These are phyloP conservation scores for Isabelozyma gotoi DNA, from an alignment of 805 yeast genomes.

Conservation along the genomic window DNA sequence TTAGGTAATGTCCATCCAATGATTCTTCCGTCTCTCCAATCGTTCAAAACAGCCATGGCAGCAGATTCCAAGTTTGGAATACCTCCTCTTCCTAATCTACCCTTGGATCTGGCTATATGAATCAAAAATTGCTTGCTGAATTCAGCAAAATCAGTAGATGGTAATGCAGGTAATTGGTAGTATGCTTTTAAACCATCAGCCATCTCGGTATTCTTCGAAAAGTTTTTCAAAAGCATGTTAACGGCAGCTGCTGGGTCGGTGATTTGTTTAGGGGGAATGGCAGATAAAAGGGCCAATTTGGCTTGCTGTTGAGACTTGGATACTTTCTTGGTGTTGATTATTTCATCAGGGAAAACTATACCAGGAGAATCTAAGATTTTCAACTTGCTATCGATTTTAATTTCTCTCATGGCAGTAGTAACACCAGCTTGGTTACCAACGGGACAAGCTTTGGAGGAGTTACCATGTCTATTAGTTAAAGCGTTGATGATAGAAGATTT, in stretches of 20 bases:
- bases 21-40: conserved; percentile 97
- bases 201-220: conserved; percentile 73
- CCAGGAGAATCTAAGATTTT: conserved; percentile 95
- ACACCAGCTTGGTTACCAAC: conserved; percentile 98
- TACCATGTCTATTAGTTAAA: conserved; percentile 76
- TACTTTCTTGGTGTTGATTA: conserved; percentile 38
- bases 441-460: conserved; percentile 78
- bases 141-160: conserved; percentile 68
- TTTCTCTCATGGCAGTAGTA: conserved; percentile 87
- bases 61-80: conserved; percentile 87
- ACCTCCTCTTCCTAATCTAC: conserved; percentile 91
- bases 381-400: conserved; percentile 86
- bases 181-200: conserved; percentile 70
- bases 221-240: conserved; percentile 68
- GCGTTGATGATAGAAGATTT: conserved; percentile 94
- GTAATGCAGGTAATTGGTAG: conserved; percentile 79
- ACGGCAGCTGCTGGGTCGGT: conserved; percentile 84
- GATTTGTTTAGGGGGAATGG: conserved; percentile 83
- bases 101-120: conserved; percentile 89
- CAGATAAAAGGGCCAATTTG: conserved; percentile 83
- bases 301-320: conserved; percentile 72
- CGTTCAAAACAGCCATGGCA: conserved; percentile 77
- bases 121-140: conserved; percentile 84
- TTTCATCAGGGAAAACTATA: conserved; percentile 84
- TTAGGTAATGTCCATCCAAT: conserved; percentile 86